These are phyloP conservation scores for Vitis rotundifolia DNA, from an alignment of 164 flowering plant genomes.

Conservation along the genomic window DNA sequence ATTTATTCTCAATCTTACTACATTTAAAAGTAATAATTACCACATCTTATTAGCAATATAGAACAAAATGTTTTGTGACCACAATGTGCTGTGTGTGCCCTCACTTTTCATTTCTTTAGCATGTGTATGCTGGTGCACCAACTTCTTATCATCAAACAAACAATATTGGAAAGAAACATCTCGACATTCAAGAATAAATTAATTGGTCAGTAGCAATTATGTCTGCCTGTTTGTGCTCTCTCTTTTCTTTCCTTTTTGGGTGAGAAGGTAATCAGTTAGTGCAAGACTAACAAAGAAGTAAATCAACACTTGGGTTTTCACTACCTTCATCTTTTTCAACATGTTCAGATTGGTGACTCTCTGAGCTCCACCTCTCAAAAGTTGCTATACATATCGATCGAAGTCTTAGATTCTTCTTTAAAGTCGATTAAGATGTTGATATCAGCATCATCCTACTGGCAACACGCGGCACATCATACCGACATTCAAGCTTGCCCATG, in stretches of 20 bases:
- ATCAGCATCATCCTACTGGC: background rate
- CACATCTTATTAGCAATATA: too few relatives aligned
- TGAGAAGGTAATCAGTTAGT: background rate
- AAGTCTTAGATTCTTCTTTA: background rate
- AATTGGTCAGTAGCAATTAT: background rate
- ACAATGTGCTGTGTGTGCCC: too few relatives aligned
- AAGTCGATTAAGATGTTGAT: background rate
- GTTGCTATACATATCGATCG: background rate
- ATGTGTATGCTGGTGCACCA: too few relatives aligned
- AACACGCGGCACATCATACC: background rate
- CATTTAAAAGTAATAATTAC: too few relatives aligned
- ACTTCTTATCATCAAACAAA: too few relatives aligned
- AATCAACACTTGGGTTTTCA: background rate
- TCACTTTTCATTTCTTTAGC: too few relatives aligned
- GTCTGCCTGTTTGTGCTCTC: background rate
- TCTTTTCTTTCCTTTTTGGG: background rate
- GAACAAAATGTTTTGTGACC: too few relatives aligned
- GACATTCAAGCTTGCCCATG: background rate
- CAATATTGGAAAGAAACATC: too few relatives aligned
- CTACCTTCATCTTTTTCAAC: background rate
- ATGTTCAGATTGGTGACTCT: background rate
- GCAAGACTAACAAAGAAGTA: background rate
- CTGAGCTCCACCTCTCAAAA: background rate
- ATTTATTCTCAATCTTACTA: too few relatives aligned
- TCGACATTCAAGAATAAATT: too few relatives aligned